Evolutionary conservation across 2,329 filamentous ascomycete species (phyloP).

Genomic region (Epicoccum sorghinum): DNA sequence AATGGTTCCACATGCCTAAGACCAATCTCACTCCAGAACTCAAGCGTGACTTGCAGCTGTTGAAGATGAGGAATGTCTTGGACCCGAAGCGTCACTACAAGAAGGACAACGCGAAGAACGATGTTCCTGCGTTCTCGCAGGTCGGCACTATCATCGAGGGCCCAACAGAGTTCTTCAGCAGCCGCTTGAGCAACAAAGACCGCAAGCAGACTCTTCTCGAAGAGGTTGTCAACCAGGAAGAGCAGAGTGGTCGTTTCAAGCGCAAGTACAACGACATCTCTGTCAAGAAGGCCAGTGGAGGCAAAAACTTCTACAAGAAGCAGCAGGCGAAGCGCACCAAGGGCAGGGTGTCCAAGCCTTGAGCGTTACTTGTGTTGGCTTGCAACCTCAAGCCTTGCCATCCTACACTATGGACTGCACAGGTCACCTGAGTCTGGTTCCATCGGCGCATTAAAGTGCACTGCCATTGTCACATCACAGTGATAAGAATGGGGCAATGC

Average conservation of each 20-base stretch:
- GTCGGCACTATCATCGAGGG: constrained; percentile 89
- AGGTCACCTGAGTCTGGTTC: background rate
- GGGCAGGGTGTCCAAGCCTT: constrained; percentile 43
- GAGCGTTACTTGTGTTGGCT: constrained; percentile 17
- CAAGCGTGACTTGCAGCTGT: constrained; percentile 85
- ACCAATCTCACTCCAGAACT: constrained; percentile 84
- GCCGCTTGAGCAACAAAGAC: constrained; percentile 83
- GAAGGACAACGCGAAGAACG: constrained; percentile 75
- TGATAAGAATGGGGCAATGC: background rate
- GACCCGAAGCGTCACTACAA: constrained; percentile 92
- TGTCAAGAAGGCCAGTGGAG: constrained; percentile 80
- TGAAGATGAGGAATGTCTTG: constrained; percentile 86
- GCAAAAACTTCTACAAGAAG: constrained; percentile 87
- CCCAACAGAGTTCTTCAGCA: constrained; percentile 83
- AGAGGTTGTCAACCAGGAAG: constrained; percentile 75
- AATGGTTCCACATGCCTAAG: constrained; percentile 88
- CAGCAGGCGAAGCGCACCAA: constrained; percentile 66
- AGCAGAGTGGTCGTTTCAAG: constrained; percentile 74
- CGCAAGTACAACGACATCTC: constrained; percentile 88
- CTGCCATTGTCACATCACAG: background rate
- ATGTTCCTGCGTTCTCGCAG: constrained; percentile 82
- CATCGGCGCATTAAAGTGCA: background rate
- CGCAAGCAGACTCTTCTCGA: constrained; percentile 86
- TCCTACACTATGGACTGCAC: background rate
- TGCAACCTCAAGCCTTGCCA: background rate